Evolutionary conservation across 2,329 filamentous ascomycete species (phyloP).

Genomic region (Phialophora tarda): DNA sequence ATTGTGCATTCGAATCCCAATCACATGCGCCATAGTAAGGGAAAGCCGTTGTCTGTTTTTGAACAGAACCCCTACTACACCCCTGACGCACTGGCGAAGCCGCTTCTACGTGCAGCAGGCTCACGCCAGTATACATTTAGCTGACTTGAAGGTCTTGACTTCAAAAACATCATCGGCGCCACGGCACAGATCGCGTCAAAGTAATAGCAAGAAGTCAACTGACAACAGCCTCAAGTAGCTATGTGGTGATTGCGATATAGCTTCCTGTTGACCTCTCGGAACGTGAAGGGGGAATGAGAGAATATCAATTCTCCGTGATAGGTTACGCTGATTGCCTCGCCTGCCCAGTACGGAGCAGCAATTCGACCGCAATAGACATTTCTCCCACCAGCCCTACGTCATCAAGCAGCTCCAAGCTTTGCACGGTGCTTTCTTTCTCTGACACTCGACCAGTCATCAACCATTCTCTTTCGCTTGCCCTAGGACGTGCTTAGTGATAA

Average conservation of each 20-base stretch:
- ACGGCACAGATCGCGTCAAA: not conserved
- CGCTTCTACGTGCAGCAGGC: not conserved
- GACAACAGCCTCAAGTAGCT: not conserved
- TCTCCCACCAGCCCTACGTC: not conserved
- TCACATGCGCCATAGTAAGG: not conserved
- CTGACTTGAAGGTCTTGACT: not conserved
- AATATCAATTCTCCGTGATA: not conserved
- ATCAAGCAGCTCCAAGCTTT: not conserved
- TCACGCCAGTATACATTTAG: not conserved
- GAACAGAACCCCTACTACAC: not conserved
- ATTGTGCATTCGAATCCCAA: not conserved
- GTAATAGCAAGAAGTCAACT: not conserved
- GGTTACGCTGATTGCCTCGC: not conserved
- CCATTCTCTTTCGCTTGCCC: too few species aligned
- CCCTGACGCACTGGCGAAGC: not conserved
- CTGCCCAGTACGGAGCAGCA: not conserved
- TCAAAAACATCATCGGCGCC: not conserved
- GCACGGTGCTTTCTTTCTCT: too few species aligned
- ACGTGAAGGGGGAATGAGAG: not conserved
- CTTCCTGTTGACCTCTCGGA: not conserved
- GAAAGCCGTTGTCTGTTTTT: not conserved
- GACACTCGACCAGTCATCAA: too few species aligned
- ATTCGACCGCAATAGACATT: not conserved
- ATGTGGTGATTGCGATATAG: not conserved
- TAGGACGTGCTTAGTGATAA: too few species aligned